Evolutionary conservation across 768 basidiomycete species (phyloP), one percentile per base, ranked within the genome.

Genomic region (Favolaschia claudopus): DNA sequence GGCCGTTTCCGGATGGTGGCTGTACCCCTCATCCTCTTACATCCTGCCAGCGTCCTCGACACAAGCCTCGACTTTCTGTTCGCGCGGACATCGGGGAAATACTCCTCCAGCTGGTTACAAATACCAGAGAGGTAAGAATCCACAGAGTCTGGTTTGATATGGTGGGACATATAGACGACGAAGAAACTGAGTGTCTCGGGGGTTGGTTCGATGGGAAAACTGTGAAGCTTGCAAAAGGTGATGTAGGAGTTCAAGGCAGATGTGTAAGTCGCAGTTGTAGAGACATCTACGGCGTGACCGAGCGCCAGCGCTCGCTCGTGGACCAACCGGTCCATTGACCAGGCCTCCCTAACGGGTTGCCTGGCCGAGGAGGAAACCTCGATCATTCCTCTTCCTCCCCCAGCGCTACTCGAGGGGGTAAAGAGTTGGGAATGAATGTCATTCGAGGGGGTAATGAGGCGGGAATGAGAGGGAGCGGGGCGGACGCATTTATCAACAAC

Each of bases 41-140:
- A 76, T 0, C 81, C 79, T 0, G 49, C 25, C 0, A 80, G 49
- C 0, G 76, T 76, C 4, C 63, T 43, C 0, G 40, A 9, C 1
- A 81, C 77, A 0, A 79, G 58, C 0, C 37, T 34, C 2, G 63
- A 62, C 1, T 55, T 60, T 0, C 75, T 67, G 14, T 45, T 34
- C 1, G 34, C 20, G 2, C 71, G 70, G 7, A 79, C 70, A 8
- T 67, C 5, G 1, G 78, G 76, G 63, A 71, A 82, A n/a, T 67
- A 56, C 0, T 64, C 36, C 55, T 80, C 75, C 7, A 80, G 73
- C 36, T 73, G 64, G n/a, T 69, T 71, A 47, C 69, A 70, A n/a
- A 80, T 78, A 0, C 80, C 77, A 1, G 79, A 79, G 0, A 82
- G 68, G 63, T 82, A 82, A 2, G 64, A 48, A 14, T 63, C 49